Conservation (phyloP, 345 rosid genomes). For the Isatis tinctoria region DNA sequence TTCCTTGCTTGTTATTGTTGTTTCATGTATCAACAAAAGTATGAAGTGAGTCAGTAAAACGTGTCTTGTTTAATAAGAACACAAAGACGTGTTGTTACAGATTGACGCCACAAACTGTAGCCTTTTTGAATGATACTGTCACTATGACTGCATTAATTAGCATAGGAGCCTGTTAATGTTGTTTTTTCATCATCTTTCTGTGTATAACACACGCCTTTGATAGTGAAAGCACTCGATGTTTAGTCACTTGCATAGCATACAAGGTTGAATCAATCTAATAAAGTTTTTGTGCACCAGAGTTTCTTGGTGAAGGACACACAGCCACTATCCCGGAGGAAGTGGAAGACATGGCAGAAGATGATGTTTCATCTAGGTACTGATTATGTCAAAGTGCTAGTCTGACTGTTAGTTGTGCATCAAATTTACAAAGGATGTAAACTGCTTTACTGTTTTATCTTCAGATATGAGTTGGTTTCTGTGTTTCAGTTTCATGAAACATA, state of each 20-base stretch:
- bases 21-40: neutral
- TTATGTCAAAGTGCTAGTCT: conserved; percentile 2
- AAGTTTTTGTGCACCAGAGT: conserved; percentile 39
- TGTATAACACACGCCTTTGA: neutral
- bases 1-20: neutral
- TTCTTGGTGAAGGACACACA: conserved; percentile 52
- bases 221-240: neutral
- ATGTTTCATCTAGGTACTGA: conserved; percentile 74
- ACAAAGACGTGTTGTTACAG: neutral
- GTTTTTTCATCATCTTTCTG: conserved; percentile 1
- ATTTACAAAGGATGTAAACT: neutral
- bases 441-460: neutral
- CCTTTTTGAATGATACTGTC: neutral
- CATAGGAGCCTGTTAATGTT: conserved; percentile 6
- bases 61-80: neutral
- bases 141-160: neutral
- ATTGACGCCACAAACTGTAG: neutral
- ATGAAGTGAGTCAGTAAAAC: neutral
- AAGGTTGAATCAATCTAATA: conserved; percentile 10
- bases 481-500: neutral
- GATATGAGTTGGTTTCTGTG: conserved; percentile 2
- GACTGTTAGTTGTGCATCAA: neutral
- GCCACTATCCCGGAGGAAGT: conserved; percentile 53
- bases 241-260: neutral
- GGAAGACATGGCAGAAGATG: conserved; percentile 78